Percentiles rank a stretch among this genome's conserved stretches.
phyloP scores from a whole-genome alignment of 495 filamentous ascomycete species.

The Penicillium waksmanii region DNA sequence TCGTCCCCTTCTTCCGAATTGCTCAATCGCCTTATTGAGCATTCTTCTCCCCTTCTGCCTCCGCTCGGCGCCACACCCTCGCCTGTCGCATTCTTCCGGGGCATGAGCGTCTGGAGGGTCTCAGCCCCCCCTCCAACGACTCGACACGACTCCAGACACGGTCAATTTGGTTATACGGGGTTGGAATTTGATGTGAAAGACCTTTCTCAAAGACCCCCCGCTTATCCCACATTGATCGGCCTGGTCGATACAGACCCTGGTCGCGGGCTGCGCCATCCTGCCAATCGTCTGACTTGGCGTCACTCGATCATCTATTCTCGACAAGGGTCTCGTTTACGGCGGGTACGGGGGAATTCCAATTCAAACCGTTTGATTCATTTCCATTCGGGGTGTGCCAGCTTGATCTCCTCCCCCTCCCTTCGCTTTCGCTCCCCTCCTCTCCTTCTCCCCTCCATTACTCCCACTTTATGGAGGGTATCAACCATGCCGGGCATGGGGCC shows the following conservation, averaged over 20 bases:
- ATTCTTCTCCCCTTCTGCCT: neutral
- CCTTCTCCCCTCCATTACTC: constrained; percentile 8
- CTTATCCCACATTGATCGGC: neutral
- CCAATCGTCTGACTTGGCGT: constrained; percentile 30
- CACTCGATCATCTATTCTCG: constrained; percentile 23
- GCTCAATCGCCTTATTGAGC: constrained; percentile 14
- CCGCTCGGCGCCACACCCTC: constrained; percentile 11
- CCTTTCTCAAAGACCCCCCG: neutral
- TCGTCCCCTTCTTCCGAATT: neutral
- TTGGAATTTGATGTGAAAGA: neutral
- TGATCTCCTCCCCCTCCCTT: neutral
- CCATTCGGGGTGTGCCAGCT: neutral
- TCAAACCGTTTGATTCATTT: constrained; percentile 16
- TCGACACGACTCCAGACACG: neutral
- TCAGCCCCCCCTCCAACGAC: constrained; percentile 34
- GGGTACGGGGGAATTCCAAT: constrained; percentile 35
- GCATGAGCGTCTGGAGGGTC: constrained; percentile 40
- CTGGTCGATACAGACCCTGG: constrained; percentile 22
- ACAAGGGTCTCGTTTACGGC: constrained; percentile 31
- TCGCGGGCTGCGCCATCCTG: constrained; percentile 29
- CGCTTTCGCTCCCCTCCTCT: neutral
- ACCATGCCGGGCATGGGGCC: constrained; percentile 39
- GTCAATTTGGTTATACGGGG: too few species aligned
- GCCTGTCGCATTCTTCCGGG: constrained; percentile 21
- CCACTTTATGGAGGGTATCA: constrained; percentile 42